Base-by-base conservation (phyloP, 352 stramenopile species). In the Globisporangium rhizosaccharum region DNA sequence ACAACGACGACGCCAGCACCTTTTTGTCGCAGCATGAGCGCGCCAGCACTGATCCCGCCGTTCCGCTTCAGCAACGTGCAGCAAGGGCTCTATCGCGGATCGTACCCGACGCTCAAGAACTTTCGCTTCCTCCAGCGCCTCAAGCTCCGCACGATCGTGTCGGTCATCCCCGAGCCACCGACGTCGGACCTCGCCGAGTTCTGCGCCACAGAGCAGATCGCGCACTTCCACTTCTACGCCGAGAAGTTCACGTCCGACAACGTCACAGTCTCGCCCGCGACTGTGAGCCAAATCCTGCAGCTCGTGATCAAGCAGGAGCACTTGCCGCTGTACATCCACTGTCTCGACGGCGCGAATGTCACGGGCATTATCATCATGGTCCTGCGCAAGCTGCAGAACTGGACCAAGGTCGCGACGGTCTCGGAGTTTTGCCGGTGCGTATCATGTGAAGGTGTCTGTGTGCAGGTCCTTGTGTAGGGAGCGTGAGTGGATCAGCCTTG, bases 231-330 rank as follows among this genome's bases (percentile, higher is more conserved):
- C 47, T 93, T 93, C 56, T 84, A 88, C 66, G 82, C 82, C 46
- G 85, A 95, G 57, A 93, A 95, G 67, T 94, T 92, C 73, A 91
- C 85, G 54, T 90, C 77, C 44, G 85, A 94, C 69, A 92, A 89
- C 51, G 85, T 94, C 33, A 94, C 85, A 12, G 85, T 92, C 39
- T 87, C 78, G 23, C 82, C 85, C 0, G 42, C 79, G n/a, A 88
- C 72, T 0, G 81, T 83, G n/a, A 74, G 72, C 50, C 76, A 88
- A 63, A 92, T 94, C 53, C 39, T 94, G 39, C 78, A 95, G 56
- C 62, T 93, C n/a, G 9, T 95, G 15, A 64, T 90, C 56, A 87
- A 85, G 57, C 67, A 87, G 60, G 75, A 90, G 57, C 81, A 93
- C 52, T 63, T 92, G 26, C 83, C 85, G 53, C 63, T 95, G 3